Percentiles rank a stretch among this genome's conserved stretches.
Evolutionary conservation across 2,329 filamentous ascomycete genomes (phyloP).

Genomic region (Paracorniculantispora psalliotae): DNA sequence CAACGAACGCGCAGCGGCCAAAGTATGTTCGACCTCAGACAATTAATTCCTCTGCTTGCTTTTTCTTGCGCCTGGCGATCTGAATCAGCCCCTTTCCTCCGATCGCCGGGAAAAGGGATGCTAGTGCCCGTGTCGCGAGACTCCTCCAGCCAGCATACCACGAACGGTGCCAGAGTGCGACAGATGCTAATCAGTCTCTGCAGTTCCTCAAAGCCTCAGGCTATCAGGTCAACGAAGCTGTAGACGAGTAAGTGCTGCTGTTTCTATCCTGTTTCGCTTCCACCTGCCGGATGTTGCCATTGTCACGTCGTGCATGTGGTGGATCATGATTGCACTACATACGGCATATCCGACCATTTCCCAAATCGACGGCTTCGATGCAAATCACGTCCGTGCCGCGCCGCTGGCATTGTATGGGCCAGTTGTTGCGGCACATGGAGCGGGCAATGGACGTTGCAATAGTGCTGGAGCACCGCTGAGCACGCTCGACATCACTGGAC

Average conservation of each 20-base stretch:
- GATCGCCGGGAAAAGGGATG: background rate
- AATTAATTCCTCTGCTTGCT: background rate
- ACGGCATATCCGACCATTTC: background rate
- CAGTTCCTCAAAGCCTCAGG: slow-evolving; percentile 45
- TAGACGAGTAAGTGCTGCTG: slow-evolving; percentile 50
- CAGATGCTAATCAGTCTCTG: slow-evolving; percentile 2
- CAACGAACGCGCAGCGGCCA: slow-evolving; percentile 38
- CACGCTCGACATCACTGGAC: background rate
- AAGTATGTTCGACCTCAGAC: slow-evolving; percentile 32
- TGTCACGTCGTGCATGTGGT: background rate
- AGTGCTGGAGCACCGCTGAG: slow-evolving; percentile 1
- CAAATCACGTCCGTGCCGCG: background rate
- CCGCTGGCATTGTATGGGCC: background rate
- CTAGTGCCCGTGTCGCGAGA: background rate
- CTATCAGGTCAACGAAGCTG: slow-evolving; percentile 49
- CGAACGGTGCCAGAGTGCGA: background rate
- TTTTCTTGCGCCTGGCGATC: background rate
- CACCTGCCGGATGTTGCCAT: background rate
- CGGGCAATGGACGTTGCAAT: background rate
- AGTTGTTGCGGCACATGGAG: background rate
- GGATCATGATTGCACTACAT: background rate
- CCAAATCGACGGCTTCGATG: background rate
- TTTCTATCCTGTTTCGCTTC: background rate
- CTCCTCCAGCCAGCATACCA: background rate
- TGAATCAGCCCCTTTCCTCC: background rate